Percentiles rank a stretch among this genome's conserved stretches.
phyloP scores from a whole-genome alignment of 2,329 filamentous ascomycete species.

The Cladosporium colombiae region DNA sequence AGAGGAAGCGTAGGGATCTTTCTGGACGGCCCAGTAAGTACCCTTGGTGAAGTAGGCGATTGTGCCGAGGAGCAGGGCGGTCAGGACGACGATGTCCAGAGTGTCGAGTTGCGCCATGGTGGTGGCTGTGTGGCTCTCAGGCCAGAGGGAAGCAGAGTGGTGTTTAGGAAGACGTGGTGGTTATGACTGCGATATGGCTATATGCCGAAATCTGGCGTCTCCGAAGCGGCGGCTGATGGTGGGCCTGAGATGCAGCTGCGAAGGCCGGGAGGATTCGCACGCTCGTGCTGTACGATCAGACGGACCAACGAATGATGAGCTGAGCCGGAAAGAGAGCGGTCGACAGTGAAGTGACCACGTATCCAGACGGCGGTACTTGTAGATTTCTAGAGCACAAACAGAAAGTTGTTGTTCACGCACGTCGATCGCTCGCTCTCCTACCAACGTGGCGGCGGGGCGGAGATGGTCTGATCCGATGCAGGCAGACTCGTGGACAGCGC shows the following conservation, averaged over 20 bases:
- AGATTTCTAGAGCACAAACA: neutral
- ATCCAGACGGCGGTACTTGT: neutral
- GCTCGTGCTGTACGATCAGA: neutral
- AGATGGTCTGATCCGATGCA: slow-evolving; percentile 16
- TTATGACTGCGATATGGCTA: slow-evolving; percentile 14
- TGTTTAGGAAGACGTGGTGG: neutral
- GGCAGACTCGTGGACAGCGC: neutral
- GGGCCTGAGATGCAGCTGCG: slow-evolving; percentile 10
- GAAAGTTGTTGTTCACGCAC: slow-evolving; percentile 12
- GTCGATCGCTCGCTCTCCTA: slow-evolving; percentile 6
- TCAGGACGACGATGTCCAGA: slow-evolving; percentile 89
- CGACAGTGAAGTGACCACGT: slow-evolving; percentile 17
- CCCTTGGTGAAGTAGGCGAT: slow-evolving; percentile 98
- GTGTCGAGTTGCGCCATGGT: slow-evolving; percentile 95
- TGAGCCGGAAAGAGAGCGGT: neutral
- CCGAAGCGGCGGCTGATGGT: slow-evolving; percentile 18
- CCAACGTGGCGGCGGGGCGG: slow-evolving; percentile 6
- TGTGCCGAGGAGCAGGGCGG: slow-evolving; percentile 79
- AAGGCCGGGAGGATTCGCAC: neutral
- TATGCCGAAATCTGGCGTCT: slow-evolving; percentile 20
- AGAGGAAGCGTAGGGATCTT: slow-evolving; percentile 82
- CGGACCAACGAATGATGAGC: neutral
- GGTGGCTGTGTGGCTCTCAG: slow-evolving; percentile 9
- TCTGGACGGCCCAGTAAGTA: slow-evolving; percentile 83
- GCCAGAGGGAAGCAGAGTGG: neutral